A percentile compares a stretch with the other conserved stretches of the same genome.
Conservation (phyloP, 768 basidiomycete species). For the Mycena alexandri region DNA sequence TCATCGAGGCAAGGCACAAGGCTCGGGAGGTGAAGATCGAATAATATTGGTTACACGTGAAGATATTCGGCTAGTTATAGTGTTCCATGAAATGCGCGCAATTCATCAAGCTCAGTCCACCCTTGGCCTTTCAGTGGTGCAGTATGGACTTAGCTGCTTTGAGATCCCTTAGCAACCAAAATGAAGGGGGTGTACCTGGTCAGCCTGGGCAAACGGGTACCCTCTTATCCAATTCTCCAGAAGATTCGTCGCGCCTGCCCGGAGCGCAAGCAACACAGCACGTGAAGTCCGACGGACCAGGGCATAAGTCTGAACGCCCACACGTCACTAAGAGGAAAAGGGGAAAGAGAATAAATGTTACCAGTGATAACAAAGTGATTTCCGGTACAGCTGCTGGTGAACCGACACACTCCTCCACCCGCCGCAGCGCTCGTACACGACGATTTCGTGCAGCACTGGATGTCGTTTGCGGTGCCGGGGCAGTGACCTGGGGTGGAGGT, state of each 20-base stretch:
- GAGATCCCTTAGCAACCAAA: too few species aligned
- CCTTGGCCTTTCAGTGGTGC: too few species aligned
- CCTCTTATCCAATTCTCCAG: neutral
- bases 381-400: conserved; percentile 4
- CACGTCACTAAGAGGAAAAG: neutral
- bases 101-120: too few species aligned
- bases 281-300: neutral
- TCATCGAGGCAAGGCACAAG: too few species aligned
- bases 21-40: too few species aligned
- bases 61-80: too few species aligned
- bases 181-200: neutral
- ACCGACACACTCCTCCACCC: neutral
- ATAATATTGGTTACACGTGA: too few species aligned
- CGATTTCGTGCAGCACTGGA: conserved; percentile 7
- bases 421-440: neutral
- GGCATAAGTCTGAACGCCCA: neutral
- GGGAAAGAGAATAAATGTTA: neutral
- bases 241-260: neutral
- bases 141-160: too few species aligned
- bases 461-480: neutral
- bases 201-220: neutral
- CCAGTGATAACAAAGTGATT: neutral
- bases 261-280: conserved; percentile 1
- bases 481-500: neutral
- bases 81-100: too few species aligned